These are phyloP conservation scores for Escovopsis sp. DNA, from an alignment of 2,329 filamentous ascomycete species.

Conservation along the genomic window DNA sequence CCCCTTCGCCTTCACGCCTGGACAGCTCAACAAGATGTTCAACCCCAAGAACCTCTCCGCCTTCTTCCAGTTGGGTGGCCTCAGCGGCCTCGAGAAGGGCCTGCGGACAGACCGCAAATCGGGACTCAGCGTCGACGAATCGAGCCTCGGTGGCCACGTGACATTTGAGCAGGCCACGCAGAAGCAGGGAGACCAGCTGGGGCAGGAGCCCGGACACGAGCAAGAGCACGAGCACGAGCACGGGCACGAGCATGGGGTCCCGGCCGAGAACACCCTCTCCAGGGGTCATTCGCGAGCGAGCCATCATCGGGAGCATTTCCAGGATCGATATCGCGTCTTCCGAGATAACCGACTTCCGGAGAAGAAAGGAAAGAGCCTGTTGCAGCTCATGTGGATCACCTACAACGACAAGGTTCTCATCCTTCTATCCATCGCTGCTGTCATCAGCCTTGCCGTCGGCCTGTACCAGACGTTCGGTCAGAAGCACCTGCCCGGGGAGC, in stretches of 20 bases:
- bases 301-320: conserved; percentile 5
- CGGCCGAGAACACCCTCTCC: not conserved
- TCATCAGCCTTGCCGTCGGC: conserved; percentile 58
- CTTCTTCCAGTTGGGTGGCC: conserved; percentile 65
- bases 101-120: conserved; percentile 55
- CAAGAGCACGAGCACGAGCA: conserved; percentile 19
- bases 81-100: conserved; percentile 64
- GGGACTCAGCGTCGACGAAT: conserved; percentile 67
- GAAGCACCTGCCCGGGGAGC: conserved; percentile 31
- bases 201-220: conserved; percentile 16
- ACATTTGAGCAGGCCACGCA: conserved; percentile 55
- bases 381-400: conserved; percentile 66
- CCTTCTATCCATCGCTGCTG: conserved; percentile 52
- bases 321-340: conserved; percentile 55
- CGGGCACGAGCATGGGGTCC: conserved; percentile 2
- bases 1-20: conserved; percentile 71
- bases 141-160: conserved; percentile 44
- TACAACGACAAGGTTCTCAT: conserved; percentile 74
- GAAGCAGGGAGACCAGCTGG: conserved; percentile 18
- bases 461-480: conserved; percentile 59
- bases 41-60: conserved; percentile 78
- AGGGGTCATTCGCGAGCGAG: not conserved
- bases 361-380: conserved; percentile 58
- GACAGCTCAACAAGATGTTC: conserved; percentile 72
- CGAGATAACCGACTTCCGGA: conserved; percentile 57